A percentile compares a stretch with the other conserved stretches of the same genome.
These are phyloP conservation scores for Excoecaria agallocha DNA, from an alignment of 345 rosid genomes.

Conservation along the genomic window DNA sequence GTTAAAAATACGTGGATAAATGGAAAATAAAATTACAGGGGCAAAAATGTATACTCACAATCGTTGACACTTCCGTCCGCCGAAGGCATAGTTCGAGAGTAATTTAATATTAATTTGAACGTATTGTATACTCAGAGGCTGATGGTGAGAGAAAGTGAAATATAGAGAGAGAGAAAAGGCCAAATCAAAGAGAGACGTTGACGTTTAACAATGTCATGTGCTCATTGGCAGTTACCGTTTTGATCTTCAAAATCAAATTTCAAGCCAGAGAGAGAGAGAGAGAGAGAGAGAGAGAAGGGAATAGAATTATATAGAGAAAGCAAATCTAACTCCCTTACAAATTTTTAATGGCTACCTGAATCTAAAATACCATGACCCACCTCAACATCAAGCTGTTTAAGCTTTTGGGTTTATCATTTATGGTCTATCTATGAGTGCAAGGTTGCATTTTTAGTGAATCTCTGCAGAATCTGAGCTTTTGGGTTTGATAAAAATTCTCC, in stretches of 20 bases:
- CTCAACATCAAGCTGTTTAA: neutral
- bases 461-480: slow-evolving; percentile 14
- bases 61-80: neutral
- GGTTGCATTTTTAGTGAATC: slow-evolving; percentile 10
- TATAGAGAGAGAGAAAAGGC: neutral
- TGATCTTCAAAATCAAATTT: slow-evolving; percentile 41
- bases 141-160: slow-evolving; percentile 16
- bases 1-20: too few species aligned
- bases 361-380: slow-evolving; percentile 11
- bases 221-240: slow-evolving; percentile 25
- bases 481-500: slow-evolving; percentile 7
- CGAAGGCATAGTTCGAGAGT: neutral
- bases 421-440: neutral
- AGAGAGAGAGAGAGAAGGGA: slow-evolving; percentile 17
- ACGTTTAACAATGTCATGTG: slow-evolving; percentile 37
- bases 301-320: neutral
- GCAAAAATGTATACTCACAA: slow-evolving; percentile 5
- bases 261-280: neutral
- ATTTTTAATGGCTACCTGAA: neutral
- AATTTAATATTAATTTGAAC: slow-evolving; percentile 47
- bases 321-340: neutral
- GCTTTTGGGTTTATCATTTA: slow-evolving; percentile 5
- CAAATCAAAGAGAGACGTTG: slow-evolving; percentile 44
- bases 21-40: neutral
- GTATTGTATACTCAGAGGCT: slow-evolving; percentile 22